phyloP scores from a whole-genome alignment of 225 moss, liverwort and hornwort genomes.

The Bryoerythrophyllum caledonicum region DNA sequence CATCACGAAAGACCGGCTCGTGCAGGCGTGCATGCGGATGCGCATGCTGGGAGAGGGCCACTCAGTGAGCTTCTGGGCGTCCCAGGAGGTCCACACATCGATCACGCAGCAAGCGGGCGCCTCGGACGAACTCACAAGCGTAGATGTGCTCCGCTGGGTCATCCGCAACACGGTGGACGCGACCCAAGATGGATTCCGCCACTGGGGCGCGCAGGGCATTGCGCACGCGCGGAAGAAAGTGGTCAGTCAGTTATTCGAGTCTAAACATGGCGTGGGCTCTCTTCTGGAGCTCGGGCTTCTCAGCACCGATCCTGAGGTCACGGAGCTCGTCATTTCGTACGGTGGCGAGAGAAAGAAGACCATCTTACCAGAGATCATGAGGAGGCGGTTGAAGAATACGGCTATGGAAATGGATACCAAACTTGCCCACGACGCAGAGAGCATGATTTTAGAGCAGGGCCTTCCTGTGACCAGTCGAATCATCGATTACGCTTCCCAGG shows the following conservation, averaged over 20 bases:
- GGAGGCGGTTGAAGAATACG: background rate
- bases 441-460: background rate
- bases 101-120: background rate
- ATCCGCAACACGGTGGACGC: slow-evolving; percentile 21
- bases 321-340: background rate
- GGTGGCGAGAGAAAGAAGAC: background rate
- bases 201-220: slow-evolving; percentile 47
- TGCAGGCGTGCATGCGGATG: slow-evolving; percentile 56
- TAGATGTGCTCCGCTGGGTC: slow-evolving; percentile 36
- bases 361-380: background rate
- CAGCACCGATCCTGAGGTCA: background rate
- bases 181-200: slow-evolving; percentile 40
- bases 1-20: slow-evolving; percentile 45
- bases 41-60: slow-evolving; percentile 44
- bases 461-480: background rate
- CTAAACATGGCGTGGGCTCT: background rate
- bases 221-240: slow-evolving; percentile 20
- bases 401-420: background rate
- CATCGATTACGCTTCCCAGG: background rate
- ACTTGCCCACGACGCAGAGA: background rate
- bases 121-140: background rate
- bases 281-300: background rate
- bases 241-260: background rate
- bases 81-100: slow-evolving; percentile 42
- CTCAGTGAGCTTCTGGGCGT: slow-evolving; percentile 51